phyloP scores from a whole-genome alignment of 2,329 filamentous ascomycete species.

The Botrytis fragariae region DNA sequence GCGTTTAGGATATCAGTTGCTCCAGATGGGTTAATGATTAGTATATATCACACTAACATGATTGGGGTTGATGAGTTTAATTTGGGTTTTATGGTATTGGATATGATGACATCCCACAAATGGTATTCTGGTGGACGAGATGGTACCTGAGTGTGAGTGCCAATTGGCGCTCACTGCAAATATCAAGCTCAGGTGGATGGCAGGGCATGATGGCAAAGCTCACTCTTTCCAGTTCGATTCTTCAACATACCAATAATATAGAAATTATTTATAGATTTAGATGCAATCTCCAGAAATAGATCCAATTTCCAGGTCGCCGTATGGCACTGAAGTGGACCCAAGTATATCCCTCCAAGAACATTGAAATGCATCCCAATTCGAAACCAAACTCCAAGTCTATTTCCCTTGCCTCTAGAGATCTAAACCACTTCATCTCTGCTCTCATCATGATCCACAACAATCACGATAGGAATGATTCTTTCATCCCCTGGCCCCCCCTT shows the following conservation, averaged over 20 bases:
- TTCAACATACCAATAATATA: background rate
- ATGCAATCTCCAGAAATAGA: background rate
- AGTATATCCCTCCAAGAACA: background rate
- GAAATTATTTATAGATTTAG: background rate
- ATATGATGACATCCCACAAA: background rate
- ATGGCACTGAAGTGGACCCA: background rate
- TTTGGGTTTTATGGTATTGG: background rate
- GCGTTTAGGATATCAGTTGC: constrained; percentile 3
- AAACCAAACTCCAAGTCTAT: constrained; percentile 2
- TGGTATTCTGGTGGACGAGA: background rate
- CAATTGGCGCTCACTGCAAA: background rate
- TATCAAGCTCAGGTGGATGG: background rate
- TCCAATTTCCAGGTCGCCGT: background rate
- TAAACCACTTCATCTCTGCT: background rate
- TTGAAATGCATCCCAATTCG: background rate
- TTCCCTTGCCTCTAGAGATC: background rate
- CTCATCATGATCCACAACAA: constrained; percentile 2
- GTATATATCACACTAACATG: background rate
- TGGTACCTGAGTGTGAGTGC: background rate
- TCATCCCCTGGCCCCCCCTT: background rate
- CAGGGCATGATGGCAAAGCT: background rate
- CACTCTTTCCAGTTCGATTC: background rate
- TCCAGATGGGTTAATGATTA: background rate
- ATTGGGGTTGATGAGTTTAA: background rate
- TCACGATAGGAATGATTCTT: background rate